phyloP scores from a whole-genome alignment of 257 asterid genomes.

The Solanum stenotomum region DNA sequence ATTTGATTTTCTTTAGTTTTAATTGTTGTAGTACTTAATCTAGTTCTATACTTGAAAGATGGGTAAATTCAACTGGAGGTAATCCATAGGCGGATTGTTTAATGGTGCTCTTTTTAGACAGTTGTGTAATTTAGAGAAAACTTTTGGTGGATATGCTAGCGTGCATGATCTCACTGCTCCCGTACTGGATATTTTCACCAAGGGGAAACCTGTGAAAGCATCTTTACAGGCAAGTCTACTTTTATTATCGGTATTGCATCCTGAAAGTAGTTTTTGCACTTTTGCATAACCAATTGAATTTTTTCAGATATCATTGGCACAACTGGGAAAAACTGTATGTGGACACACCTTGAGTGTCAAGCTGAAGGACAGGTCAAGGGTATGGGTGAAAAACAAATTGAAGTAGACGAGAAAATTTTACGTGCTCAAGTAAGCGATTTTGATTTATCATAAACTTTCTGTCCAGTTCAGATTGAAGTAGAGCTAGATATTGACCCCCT shows the following conservation, averaged over 20 bases:
- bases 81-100: neutral
- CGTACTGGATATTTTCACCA: constrained; percentile 78
- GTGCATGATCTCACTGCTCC: constrained; percentile 92
- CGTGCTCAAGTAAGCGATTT: constrained; percentile 67
- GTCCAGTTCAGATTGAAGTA: neutral
- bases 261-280: neutral
- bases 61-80: neutral
- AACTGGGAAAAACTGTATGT: constrained; percentile 90
- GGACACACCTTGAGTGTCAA: constrained; percentile 92
- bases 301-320: constrained; percentile 75
- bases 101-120: constrained; percentile 44
- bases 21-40: neutral
- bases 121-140: constrained; percentile 73
- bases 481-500: neutral
- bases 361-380: constrained; percentile 98
- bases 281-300: constrained; percentile 2
- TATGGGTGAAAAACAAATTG: constrained; percentile 98
- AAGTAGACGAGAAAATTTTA: constrained; percentile 82
- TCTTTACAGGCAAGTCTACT: constrained; percentile 51
- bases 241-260: neutral
- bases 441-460: neutral
- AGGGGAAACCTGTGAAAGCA: constrained; percentile 93
- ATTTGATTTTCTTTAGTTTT: neutral
- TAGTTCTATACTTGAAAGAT: neutral
- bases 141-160: constrained; percentile 76